Conservation (phyloP, 2,329 filamentous ascomycete genomes). For the Claviceps pusilla region DNA sequence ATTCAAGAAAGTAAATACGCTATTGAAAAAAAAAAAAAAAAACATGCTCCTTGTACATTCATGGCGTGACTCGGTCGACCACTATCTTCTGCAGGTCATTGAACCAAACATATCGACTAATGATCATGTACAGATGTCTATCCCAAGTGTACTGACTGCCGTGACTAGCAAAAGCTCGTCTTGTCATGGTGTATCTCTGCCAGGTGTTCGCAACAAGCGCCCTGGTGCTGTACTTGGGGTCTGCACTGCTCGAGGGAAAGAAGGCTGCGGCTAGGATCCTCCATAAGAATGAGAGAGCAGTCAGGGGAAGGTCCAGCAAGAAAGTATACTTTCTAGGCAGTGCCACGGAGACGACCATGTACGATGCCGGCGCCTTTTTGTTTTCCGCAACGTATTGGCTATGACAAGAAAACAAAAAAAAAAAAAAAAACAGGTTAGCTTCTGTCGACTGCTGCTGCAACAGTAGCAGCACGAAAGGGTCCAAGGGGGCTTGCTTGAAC, state of each 20-base stretch:
- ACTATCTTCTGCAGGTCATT: constrained; percentile 14
- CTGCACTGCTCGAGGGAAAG: constrained; percentile 8
- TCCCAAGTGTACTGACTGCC: constrained; percentile 26
- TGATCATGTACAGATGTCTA: constrained; percentile 22
- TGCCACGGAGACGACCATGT: constrained; percentile 20
- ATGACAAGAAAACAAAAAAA: not conserved
- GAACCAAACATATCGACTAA: constrained; percentile 27
- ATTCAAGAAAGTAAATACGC: too few species aligned
- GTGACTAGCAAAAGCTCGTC: constrained; percentile 23
- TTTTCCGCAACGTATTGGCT: constrained; percentile 17
- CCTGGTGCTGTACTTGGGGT: constrained; percentile 10
- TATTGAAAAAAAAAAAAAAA: too few species aligned
- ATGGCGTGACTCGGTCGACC: not conserved
- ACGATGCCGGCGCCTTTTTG: constrained; percentile 17
- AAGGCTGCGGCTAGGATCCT: constrained; percentile 8
- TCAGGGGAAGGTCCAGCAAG: constrained; percentile 22
- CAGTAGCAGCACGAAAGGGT: not conserved
- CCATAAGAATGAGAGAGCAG: constrained; percentile 20
- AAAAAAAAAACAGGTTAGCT: not conserved
- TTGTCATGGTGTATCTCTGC: constrained; percentile 19
- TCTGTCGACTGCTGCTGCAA: not conserved
- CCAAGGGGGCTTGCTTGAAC: constrained; percentile 1
- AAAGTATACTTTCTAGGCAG: constrained; percentile 24
- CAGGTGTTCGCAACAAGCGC: constrained; percentile 23
- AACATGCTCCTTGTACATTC: not conserved